Evolutionary conservation across 306 rosid genomes (phyloP).

Genomic region (Spatholobus suberectus): DNA sequence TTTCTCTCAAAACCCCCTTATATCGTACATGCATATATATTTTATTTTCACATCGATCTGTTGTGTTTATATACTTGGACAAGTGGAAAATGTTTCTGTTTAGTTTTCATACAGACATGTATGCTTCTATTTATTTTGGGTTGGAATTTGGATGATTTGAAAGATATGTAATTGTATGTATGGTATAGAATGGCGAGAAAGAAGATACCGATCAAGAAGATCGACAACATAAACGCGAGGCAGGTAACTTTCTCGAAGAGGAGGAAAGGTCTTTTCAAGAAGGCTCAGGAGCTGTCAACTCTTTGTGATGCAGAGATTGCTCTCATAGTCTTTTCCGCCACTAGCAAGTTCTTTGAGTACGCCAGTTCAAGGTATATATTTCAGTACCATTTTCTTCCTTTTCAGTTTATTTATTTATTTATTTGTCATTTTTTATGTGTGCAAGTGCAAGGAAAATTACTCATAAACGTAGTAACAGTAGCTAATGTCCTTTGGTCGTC

Average conservation of each 20-base stretch:
- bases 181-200: constrained; percentile 5
- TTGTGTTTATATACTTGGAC: background rate
- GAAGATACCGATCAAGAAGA: constrained; percentile 33
- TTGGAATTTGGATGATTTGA: background rate
- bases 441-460: background rate
- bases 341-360: constrained; percentile 52
- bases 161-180: background rate
- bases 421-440: background rate
- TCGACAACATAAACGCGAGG: constrained; percentile 51
- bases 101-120: background rate
- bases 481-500: background rate
- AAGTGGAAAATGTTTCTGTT: background rate
- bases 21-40: background rate
- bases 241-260: constrained; percentile 58
- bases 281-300: constrained; percentile 46
- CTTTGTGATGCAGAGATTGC: constrained; percentile 49
- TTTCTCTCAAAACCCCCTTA: background rate
- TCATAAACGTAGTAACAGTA: background rate
- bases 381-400: background rate
- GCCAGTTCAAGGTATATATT: constrained; percentile 47
- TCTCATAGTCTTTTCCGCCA: constrained; percentile 49
- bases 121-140: background rate
- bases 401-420: too few relatives aligned
- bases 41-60: background rate
- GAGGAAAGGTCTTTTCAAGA: constrained; percentile 55